phyloP scores from a whole-genome alignment of 768 basidiomycete species.

The Auricularia cornea region DNA sequence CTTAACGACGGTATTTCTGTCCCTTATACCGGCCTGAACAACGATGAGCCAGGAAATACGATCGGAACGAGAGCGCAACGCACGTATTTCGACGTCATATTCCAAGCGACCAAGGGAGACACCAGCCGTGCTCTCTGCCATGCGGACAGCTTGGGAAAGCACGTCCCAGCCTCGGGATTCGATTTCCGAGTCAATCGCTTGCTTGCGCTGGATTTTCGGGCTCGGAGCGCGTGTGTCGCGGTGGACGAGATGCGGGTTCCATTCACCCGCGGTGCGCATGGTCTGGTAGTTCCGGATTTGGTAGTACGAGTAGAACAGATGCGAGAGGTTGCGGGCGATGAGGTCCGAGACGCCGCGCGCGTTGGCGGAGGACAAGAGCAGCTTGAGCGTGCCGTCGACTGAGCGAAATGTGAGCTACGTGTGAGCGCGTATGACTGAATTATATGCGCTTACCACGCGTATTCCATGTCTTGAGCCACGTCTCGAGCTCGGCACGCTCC shows the following conservation, averaged over 20 bases:
- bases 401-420: not conserved
- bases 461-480: not conserved
- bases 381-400: not conserved
- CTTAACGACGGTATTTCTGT: not conserved
- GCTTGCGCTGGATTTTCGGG: not conserved
- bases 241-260: not conserved
- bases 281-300: not conserved
- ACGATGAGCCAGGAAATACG: not conserved
- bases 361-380: not conserved
- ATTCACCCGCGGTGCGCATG: not conserved
- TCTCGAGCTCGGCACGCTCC: not conserved
- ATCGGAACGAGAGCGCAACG: not conserved
- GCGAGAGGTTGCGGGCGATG: not conserved
- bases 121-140: not conserved
- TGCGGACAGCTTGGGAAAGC: not conserved
- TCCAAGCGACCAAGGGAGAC: not conserved
- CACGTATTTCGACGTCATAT: not conserved
- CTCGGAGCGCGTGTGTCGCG: not conserved
- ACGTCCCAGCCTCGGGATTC: not conserved
- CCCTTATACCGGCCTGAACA: not conserved
- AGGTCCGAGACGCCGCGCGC: not conserved
- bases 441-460: not conserved
- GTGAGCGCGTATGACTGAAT: not conserved
- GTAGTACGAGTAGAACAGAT: not conserved
- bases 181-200: not conserved